Conservation (phyloP, 2,329 filamentous ascomycete species). For the Cercospora nicotianae region DNA sequence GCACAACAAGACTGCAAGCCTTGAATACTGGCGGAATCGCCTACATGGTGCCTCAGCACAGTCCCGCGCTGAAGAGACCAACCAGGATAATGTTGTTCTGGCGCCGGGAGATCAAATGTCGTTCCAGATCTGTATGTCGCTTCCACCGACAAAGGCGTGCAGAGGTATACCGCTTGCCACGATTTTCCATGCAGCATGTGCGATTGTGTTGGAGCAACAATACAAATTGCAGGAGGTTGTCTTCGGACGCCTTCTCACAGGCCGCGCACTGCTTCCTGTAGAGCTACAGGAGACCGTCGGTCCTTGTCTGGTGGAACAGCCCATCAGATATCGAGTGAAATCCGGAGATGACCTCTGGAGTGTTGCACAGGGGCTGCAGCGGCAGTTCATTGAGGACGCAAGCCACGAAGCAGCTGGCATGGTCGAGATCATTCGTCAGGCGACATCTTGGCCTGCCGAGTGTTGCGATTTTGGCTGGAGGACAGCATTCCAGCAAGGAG, state of each 20-base stretch:
- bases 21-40: constrained; percentile 26
- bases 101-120: background rate
- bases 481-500: constrained; percentile 18
- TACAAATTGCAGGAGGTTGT: constrained; percentile 54
- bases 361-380: constrained; percentile 11
- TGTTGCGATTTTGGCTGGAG: constrained; percentile 18
- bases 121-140: constrained; percentile 21
- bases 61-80: background rate
- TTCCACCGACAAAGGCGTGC: constrained; percentile 16
- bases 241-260: constrained; percentile 46
- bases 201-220: constrained; percentile 55
- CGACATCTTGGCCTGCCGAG: constrained; percentile 4
- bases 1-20: constrained; percentile 5
- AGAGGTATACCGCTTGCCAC: constrained; percentile 38
- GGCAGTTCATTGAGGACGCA: constrained; percentile 17
- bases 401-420: constrained; percentile 14
- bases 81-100: background rate
- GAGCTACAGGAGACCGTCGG: constrained; percentile 13
- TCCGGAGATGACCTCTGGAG: constrained; percentile 7
- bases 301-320: constrained; percentile 16
- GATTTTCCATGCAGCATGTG: constrained; percentile 60
- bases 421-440: constrained; percentile 13
- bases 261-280: constrained; percentile 15
- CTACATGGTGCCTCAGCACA: constrained; percentile 21
- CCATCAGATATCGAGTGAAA: constrained; percentile 6